Conservation (phyloP, 305 asterid species). For the Rubia peregrina region DNA sequence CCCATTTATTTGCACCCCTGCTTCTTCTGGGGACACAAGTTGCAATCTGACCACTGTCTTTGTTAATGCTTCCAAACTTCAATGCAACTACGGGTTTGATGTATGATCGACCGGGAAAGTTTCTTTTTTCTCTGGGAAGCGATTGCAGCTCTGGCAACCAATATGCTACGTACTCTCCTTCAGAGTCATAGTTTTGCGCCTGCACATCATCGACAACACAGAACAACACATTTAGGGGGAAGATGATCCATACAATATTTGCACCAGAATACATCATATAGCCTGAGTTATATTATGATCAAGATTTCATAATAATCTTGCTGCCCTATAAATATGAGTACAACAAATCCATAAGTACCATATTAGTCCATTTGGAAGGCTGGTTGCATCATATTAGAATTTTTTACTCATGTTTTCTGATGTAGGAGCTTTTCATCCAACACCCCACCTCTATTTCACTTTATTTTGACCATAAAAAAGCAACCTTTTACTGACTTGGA, state of each 20-base stretch:
- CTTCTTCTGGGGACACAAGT: not conserved
- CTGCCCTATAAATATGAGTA: too few species aligned
- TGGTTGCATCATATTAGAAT: too few species aligned
- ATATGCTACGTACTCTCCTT: constrained; percentile 72
- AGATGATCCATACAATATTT: too few species aligned
- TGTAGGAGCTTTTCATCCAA: too few species aligned
- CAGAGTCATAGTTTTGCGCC: constrained; percentile 88
- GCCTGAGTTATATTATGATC: not conserved
- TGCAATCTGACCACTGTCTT: constrained; percentile 21
- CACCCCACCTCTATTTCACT: too few species aligned
- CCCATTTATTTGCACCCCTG: constrained; percentile 1
- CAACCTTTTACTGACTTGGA: too few species aligned
- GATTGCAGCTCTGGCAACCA: constrained; percentile 69
- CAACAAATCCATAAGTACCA: too few species aligned
- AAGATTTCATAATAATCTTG: too few species aligned
- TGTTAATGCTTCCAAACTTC: constrained; percentile 47
- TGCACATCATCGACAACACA: constrained; percentile 16
- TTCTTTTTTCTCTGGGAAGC: constrained; percentile 63
- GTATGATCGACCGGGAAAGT: constrained; percentile 58
- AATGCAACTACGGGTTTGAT: constrained; percentile 62
- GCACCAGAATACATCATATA: not conserved
- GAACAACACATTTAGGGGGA: not conserved
- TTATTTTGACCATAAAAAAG: too few species aligned
- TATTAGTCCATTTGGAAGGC: too few species aligned
- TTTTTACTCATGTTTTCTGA: too few species aligned